Base-by-base conservation (phyloP, 1,139 yeast species). In the Yamadazyma buinensis region DNA sequence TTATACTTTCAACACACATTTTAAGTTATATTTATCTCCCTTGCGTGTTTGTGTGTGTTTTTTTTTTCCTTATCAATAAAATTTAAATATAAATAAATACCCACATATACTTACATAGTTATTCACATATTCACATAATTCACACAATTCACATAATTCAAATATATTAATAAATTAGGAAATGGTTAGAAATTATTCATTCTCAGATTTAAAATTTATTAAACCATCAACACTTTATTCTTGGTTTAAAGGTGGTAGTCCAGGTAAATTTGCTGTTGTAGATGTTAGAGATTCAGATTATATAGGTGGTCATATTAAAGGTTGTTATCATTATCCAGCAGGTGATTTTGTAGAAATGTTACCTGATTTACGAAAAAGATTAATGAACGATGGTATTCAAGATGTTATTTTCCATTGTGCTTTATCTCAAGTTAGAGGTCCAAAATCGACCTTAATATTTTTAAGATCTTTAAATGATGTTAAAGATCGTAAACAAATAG, bases 321-420 rank as follows among this genome's bases (percentile, higher is more conserved):
- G 73, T 15, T 71, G 84, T 15, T 58, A 75, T 38, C 80, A 84
- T 49, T 74, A 75, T 32, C 86, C 95, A 2, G 71, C 85, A 3
- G 56, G 66, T 1, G 57, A 66, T 12, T 70, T 86, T 45, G 49
- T 59, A 4, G 52, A 57, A 11, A 56, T 57, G 2, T 51, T 77
- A 26, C 66, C 72, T 2, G 64, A 69, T 15, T 61, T 83, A 15
- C 57, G 67, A 20, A 45, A 59, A 12, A 46, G 59, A 15, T 50
- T 77, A 11, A 37, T 47, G 17, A 55, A 56, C 4, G 52, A 59
- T 8, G 53, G 57, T 6, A 56, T 64, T 10, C 64, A 71, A 34
- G 75, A 75, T 38, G 80, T 88, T 0, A 83, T 92, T 1, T 90
- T 92, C 62, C 96, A 90, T 55, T 92, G 97, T 59, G 90, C 88